phyloP scores from a whole-genome alignment of 257 asterid genomes.

The Ilex asprella region DNA sequence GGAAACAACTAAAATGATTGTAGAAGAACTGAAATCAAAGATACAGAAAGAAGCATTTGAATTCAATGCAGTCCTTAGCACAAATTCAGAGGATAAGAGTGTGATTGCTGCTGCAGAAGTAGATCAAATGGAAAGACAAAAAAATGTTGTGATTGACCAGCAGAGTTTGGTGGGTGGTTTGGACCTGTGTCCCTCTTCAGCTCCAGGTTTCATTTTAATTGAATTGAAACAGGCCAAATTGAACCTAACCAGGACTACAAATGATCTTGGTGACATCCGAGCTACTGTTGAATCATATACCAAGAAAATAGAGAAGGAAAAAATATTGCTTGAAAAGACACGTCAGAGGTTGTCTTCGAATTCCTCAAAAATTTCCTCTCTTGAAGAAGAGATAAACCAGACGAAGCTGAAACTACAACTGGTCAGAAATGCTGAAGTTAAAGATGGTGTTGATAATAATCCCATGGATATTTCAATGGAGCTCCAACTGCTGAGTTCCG shows the following conservation, averaged over 20 bases:
- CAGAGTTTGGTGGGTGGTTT: constrained; percentile 5
- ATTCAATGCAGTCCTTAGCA: constrained; percentile 26
- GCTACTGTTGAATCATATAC: constrained; percentile 64
- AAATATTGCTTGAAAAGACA: constrained; percentile 68
- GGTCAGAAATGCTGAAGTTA: constrained; percentile 25
- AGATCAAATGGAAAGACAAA: constrained; percentile 8
- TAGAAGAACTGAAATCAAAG: constrained; percentile 55
- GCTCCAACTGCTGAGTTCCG: constrained; percentile 61
- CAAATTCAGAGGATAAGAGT: constrained; percentile 4
- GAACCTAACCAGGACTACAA: constrained; percentile 56
- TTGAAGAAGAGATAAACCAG: constrained; percentile 58
- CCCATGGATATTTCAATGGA: constrained; percentile 40
- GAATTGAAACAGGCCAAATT: constrained; percentile 80
- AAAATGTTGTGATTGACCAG: neutral
- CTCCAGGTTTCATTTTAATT: constrained; percentile 56
- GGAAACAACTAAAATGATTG: constrained; percentile 48
- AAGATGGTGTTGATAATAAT: constrained; percentile 4
- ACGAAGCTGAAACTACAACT: constrained; percentile 33
- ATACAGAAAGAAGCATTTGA: constrained; percentile 61
- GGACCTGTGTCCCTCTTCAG: constrained; percentile 40
- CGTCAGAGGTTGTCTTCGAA: constrained; percentile 62
- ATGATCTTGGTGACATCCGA: constrained; percentile 65
- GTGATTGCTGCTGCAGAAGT: constrained; percentile 11
- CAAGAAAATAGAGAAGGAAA: constrained; percentile 73
- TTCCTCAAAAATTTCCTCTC: constrained; percentile 41